Evolutionary conservation across 352 stramenopile species (phyloP), one percentile per base, ranked within the genome.

Genomic region (Blastocystis sp.): DNA sequence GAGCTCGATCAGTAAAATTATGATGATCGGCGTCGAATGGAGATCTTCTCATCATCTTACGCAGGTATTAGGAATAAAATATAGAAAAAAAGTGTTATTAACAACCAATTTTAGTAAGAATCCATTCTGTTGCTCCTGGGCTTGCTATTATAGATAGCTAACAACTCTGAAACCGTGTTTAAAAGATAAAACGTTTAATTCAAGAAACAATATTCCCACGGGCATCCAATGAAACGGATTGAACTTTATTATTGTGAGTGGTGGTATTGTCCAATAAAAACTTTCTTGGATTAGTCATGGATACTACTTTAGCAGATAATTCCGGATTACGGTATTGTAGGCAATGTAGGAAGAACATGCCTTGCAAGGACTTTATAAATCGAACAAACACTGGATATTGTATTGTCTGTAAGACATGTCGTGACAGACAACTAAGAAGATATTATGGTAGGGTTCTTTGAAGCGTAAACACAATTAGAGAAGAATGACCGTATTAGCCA

Each of bases 271-370:
- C 23, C 18, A 39, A 15, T 50, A 13, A 47, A 18, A 29, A 23
- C 62, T 20, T 43, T 43, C 23, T 73, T 13, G 15, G 15, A 29
- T 29, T 11, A 76, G 34, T 29, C 13, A 56, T 76, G 64, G 41
- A 55, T 11, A 54, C 26, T 5, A 26, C 18, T 18, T 23, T 37
- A 37, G 20, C 53, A 29, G 53, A 66, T 20, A 61, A 63, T 47
- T 3, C 6, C 8, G 39, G 47, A 18, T 20, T 84, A 13, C 29
- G 43, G 6, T 84, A 84, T 43, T 84, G 73, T 34, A 66, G 73
- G 41, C 73, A 84, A 45, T 84, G 73, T 53, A 56, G 73, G 9
- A 84, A 84, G 53, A 84, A 54, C 41, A 69, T 84, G 73, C 73
- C 73, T 13, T 15, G 29, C 53, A 37, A 68, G 26, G 50, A 84